Evolutionary conservation across 2,329 filamentous ascomycete species (phyloP), one percentile per base, ranked within the genome.

Genomic region (Clonostachys rhizophaga): DNA sequence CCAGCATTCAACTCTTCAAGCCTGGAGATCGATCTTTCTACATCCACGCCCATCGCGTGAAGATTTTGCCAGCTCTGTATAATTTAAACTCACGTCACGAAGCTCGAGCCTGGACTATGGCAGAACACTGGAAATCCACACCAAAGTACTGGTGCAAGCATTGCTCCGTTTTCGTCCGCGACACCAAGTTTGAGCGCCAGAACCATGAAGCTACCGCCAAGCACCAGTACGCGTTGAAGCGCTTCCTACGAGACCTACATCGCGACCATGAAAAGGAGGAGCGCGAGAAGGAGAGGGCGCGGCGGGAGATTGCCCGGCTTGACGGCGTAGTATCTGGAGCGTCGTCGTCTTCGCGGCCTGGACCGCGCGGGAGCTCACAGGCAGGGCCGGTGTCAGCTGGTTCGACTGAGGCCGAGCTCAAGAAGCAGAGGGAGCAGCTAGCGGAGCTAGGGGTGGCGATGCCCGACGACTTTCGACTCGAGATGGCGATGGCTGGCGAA

Each of bases 121-220:
- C 94, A 1, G 94, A 97, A 76, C 95, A 96, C 71, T 97, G 94
- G 94, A 97, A 97, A 66, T 96, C 92, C 17, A 96, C 91, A 65
- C 91, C 91, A 6, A 92, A 87, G 64, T 95, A 95, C 72, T 97
- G 91, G 91, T 99, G 94, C 81, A 97, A 97, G 68, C 89, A 96
- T 74, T 99, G 94, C 79, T 82, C 83, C 62, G 81, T 80, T 62
- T 97, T 84, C 68, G 88, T 99, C 44, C 88, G 89, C 68, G 94
- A 99, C 74, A 96, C 91, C 18, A 85, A 89, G 56, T 83, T 96
- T 66, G 91, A 96, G 66, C 87, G 86, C 57, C 78, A 84, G 54
- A 92, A 96, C 68, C 91, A 96, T 69, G 91, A 96, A 68, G 81
- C 87, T 24, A 95, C 89, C 0, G 85, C 74, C 13, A 90, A 86